Base-by-base conservation (phyloP, 495 filamentous ascomycete genomes). In the Choiromyces venosus region DNA sequence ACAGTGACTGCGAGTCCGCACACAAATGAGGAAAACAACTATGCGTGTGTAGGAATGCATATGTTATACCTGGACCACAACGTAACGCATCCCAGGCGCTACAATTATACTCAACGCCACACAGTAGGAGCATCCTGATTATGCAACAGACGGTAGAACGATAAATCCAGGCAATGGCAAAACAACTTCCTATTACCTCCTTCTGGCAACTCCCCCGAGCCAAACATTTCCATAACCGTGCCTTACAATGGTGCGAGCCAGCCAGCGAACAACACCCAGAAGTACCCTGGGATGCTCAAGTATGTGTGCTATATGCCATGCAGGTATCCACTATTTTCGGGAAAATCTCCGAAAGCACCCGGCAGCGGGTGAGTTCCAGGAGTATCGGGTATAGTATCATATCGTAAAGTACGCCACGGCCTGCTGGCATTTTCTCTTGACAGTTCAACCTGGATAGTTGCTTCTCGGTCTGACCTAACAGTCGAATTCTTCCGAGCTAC, bases 191-290 rank as follows among this genome's bases (percentile, higher is more conserved):
- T n/a, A n/a, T n/a, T n/a, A n/a, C n/a, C n/a, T n/a, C n/a, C n/a
- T n/a, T n/a, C n/a, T n/a, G n/a, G n/a, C n/a, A n/a, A n/a, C n/a
- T n/a, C n/a, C n/a, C n/a, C n/a, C n/a, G n/a, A n/a, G n/a, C n/a
- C n/a, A n/a, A n/a, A n/a, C n/a, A n/a, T n/a, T n/a, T 56, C n/a
- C 8, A 21, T 18, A 0, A 0, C 44, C 2, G 0, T 9, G 1
- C 21, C 7, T 9, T 29, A 25, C 12, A 25, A 3, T 2, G n/a
- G 10, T 10, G 1, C 10, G 4, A 61, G 52, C 4, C 10, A 61
- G 52, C n/a, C 25, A 29, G 25, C 2, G 0, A 18, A 25, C 6
- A 5, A 29, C n/a, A 25, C n/a, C 29, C 0, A 10, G n/a, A 9
- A 61, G 52, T 16, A 29, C n/a, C n/a, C n/a, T n/a, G n/a, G n/a